Percentiles rank a stretch among this genome's conserved stretches.
These are phyloP conservation scores for Populus hybrid DNA, from an alignment of 441 rosid genomes.

Conservation along the genomic window DNA sequence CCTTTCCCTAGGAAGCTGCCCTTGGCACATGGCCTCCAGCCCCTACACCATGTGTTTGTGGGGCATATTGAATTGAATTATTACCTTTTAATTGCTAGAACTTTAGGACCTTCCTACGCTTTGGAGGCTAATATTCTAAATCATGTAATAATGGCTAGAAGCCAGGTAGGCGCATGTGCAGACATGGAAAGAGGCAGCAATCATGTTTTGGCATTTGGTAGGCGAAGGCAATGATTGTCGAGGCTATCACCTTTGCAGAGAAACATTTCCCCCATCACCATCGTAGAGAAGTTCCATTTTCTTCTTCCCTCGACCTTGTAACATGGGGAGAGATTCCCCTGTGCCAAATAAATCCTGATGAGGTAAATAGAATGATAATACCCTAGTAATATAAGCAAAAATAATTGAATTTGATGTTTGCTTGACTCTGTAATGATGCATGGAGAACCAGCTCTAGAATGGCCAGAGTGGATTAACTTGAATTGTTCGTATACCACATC, in stretches of 20 bases:
- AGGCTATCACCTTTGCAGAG: slow-evolving; percentile 4
- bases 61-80: slow-evolving; percentile 17
- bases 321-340: slow-evolving; percentile 30
- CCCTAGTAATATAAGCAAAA: neutral
- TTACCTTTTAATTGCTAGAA: slow-evolving; percentile 21
- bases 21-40: too few species aligned
- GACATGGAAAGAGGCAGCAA: slow-evolving; percentile 15
- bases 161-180: slow-evolving; percentile 53
- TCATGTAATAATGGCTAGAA: slow-evolving; percentile 23
- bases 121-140: neutral
- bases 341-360: slow-evolving; percentile 15
- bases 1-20: slow-evolving; percentile 12
- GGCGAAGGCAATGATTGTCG: slow-evolving; percentile 34
- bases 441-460: neutral
- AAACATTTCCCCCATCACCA: neutral
- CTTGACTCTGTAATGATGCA: neutral
- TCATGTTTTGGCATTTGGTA: too few species aligned
- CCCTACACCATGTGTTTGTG: slow-evolving; percentile 21
- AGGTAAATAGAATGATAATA: neutral
- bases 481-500: too few species aligned
- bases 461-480: too few species aligned
- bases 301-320: neutral
- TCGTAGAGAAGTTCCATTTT: slow-evolving; percentile 34
- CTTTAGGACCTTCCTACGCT: slow-evolving; percentile 1
- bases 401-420: too few species aligned